Conservation (phyloP, 1,284 basidiomycete genomes). For the Waitea zeae region DNA sequence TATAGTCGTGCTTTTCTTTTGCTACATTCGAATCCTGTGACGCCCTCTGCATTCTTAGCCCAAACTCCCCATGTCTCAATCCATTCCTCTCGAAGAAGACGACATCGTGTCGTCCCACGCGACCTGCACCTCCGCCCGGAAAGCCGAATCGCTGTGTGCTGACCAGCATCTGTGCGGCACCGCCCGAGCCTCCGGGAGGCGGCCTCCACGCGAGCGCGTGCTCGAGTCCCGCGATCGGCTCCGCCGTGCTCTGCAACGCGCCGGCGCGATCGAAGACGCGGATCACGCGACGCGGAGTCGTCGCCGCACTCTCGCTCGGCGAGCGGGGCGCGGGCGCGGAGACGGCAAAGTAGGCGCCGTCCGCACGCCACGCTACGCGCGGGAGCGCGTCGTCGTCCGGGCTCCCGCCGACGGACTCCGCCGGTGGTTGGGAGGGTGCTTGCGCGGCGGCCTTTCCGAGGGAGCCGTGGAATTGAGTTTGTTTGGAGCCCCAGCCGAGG, state of each 20-base stretch:
- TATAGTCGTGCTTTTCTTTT: conserved; percentile 35
- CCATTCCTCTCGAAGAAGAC: conserved; percentile 96
- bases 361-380: conserved; percentile 85
- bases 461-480: conserved; percentile 96
- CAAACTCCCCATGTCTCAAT: conserved; percentile 81
- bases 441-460: conserved; percentile 79
- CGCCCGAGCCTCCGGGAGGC: conserved; percentile 58
- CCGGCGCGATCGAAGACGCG: conserved; percentile 76
- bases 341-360: conserved; percentile 79
- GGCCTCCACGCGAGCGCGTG: conserved; percentile 78
- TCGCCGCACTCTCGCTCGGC: conserved; percentile 8
- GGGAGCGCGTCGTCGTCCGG: conserved; percentile 62
- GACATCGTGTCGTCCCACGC: conserved; percentile 63
- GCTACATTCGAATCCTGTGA: not conserved
- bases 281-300: conserved; percentile 47
- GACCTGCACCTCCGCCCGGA: conserved; percentile 51
- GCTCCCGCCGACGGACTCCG: conserved; percentile 29
- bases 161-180: conserved; percentile 38
- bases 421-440: conserved; percentile 19
- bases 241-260: conserved; percentile 70
- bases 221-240: conserved; percentile 72
- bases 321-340: conserved; percentile 63
- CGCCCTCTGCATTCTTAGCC: conserved; percentile 25
- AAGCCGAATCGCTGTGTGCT: conserved; percentile 71
- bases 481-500: conserved; percentile 95